Evolutionary conservation across 192 early-diverging fungal species (phyloP).

Genomic region (Coemansia sp.): DNA sequence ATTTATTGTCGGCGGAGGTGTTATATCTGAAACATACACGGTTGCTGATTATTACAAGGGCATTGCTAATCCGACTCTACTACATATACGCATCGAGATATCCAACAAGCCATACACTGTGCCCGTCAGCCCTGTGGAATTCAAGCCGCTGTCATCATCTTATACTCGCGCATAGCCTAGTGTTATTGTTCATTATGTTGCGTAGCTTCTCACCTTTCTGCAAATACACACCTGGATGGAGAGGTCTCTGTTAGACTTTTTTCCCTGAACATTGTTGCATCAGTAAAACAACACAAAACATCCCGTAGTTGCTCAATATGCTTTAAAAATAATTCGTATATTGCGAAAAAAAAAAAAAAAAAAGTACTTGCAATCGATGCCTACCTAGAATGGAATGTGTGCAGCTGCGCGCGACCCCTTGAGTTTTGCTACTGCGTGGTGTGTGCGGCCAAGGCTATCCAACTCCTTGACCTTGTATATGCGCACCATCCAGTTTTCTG

Average conservation of each 20-base stretch:
- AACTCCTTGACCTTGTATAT: conserved; percentile 97
- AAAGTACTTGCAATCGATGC: neutral
- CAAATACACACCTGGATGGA: neutral
- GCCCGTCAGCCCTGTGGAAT: conserved; percentile 36
- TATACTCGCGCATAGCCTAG: conserved; percentile 27
- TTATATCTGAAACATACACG: conserved; percentile 17
- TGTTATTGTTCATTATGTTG: neutral
- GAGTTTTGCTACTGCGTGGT: conserved; percentile 24
- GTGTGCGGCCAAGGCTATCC: conserved; percentile 83
- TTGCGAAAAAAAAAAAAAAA: neutral
- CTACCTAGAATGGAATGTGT: neutral
- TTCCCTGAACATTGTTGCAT: neutral
- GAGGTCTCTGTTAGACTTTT: neutral
- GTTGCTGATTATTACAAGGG: conserved; percentile 20
- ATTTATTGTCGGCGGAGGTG: conserved; percentile 12
- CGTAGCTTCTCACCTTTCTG: neutral
- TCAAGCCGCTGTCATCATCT: conserved; percentile 25
- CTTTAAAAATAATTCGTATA: neutral
- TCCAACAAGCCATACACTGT: conserved; percentile 1
- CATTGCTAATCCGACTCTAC: neutral
- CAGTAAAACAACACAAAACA: neutral
- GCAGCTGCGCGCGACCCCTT: conserved; percentile 2
- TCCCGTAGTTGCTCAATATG: neutral
- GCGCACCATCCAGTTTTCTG: conserved; percentile 97
- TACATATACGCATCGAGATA: conserved; percentile 20